A percentile compares a stretch with the other conserved stretches of the same genome.
Evolutionary conservation across 495 filamentous ascomycete genomes (phyloP).

Genomic region (Xylaria grammica): DNA sequence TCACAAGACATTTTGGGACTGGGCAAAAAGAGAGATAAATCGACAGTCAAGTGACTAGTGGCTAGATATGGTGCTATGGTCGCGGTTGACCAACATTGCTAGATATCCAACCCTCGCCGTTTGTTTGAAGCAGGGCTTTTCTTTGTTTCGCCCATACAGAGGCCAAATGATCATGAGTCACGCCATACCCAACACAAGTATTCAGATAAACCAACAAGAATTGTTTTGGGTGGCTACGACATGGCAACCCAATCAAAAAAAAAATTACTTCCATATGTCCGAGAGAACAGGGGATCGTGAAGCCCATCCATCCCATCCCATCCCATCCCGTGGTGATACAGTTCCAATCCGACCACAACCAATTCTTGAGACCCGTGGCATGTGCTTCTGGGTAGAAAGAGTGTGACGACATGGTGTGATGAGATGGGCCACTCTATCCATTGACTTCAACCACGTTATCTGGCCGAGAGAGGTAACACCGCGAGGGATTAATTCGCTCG

Average conservation of each 20-base stretch:
- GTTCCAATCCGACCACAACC: not conserved
- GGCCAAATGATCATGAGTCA: conserved; percentile 10
- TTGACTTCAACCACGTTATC: not conserved
- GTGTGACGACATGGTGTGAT: conserved; percentile 11
- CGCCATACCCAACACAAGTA: conserved; percentile 19
- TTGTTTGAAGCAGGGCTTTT: conserved; percentile 22
- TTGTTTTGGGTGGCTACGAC: conserved; percentile 7
- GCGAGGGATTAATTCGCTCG: not conserved
- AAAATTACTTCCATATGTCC: not conserved
- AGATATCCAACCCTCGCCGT: conserved; percentile 24
- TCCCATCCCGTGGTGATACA: conserved; percentile 15
- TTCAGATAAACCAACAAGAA: conserved; percentile 16
- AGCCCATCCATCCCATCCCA: conserved; percentile 4
- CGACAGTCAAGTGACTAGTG: conserved; percentile 13
- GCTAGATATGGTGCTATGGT: conserved; percentile 13
- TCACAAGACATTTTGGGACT: not conserved
- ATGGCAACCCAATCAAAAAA: conserved; percentile 15
- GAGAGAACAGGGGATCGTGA: conserved; percentile 1
- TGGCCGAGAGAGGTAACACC: not conserved
- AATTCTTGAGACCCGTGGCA: conserved; percentile 9
- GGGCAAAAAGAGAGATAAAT: conserved; percentile 5
- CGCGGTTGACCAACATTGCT: conserved; percentile 20
- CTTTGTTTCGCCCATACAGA: conserved; percentile 29
- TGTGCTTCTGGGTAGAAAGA: conserved; percentile 2
- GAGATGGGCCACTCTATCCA: conserved; percentile 13